A percentile compares a stretch with the other conserved stretches of the same genome.
phyloP scores from a whole-genome alignment of 1,139 yeast species.

The Debaryomyces sp. region DNA sequence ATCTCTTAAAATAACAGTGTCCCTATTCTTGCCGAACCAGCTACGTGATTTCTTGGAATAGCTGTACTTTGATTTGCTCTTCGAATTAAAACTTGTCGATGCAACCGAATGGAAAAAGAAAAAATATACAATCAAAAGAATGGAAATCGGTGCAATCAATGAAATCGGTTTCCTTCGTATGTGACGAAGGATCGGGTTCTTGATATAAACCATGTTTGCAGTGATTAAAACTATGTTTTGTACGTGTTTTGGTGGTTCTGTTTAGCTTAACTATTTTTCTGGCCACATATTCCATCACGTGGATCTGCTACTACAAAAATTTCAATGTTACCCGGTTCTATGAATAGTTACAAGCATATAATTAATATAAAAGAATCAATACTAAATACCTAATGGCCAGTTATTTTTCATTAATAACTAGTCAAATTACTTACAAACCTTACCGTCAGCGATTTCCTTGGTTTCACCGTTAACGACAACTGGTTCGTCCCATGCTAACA shows the following conservation, averaged over 20 bases:
- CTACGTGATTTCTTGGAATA: slow-evolving; percentile 53
- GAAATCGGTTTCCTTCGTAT: slow-evolving; percentile 63
- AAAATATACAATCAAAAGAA: slow-evolving; percentile 44
- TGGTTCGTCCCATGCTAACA: slow-evolving; percentile 58
- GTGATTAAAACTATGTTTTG: background rate
- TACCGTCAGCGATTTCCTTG: slow-evolving; percentile 54
- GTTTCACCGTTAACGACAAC: slow-evolving; percentile 47
- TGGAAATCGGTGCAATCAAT: slow-evolving; percentile 47
- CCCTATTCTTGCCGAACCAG: slow-evolving; percentile 49
- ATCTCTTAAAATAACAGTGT: slow-evolving; percentile 56
- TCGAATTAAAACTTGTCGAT: slow-evolving; percentile 16
- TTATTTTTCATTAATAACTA: background rate
- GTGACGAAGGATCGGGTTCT: slow-evolving; percentile 45
- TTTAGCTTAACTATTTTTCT: background rate
- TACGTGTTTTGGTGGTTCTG: background rate
- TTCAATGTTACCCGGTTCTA: slow-evolving; percentile 5
- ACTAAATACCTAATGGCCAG: background rate
- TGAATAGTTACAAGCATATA: background rate
- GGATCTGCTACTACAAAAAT: background rate
- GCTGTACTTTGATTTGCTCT: slow-evolving; percentile 38
- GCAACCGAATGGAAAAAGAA: slow-evolving; percentile 39
- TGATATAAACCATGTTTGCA: slow-evolving; percentile 18
- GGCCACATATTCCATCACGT: slow-evolving; percentile 5
- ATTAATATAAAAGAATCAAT: background rate
- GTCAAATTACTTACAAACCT: slow-evolving; percentile 47